Evolutionary conservation across 495 filamentous ascomycete genomes (phyloP).

Genomic region (Hyaloscypha variabilis): DNA sequence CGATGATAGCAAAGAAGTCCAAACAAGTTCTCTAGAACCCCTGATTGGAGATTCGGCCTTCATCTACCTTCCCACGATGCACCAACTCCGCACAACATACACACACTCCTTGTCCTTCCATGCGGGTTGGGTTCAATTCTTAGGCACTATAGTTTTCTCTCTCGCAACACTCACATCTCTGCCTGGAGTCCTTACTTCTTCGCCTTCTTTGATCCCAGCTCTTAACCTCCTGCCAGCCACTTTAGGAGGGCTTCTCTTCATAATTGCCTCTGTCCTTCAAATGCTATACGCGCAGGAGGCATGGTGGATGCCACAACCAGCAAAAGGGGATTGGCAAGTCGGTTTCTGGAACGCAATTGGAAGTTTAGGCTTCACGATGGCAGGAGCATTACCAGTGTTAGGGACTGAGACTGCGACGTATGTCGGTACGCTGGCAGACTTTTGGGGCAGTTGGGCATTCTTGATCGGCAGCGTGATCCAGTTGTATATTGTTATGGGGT

Average conservation of each 20-base stretch:
- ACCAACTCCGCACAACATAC: conserved; percentile 10
- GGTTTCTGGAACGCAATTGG: conserved; percentile 21
- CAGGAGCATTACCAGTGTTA: conserved; percentile 2
- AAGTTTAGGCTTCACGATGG: conserved; percentile 16
- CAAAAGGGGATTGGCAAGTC: conserved; percentile 12
- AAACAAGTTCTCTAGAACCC: not conserved
- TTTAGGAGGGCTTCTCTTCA: conserved; percentile 18
- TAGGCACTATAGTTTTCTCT: conserved; percentile 17
- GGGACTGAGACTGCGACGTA: conserved; percentile 1
- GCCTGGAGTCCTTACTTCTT: conserved; percentile 15
- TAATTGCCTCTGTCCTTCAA: conserved; percentile 9
- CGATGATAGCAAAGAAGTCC: not conserved
- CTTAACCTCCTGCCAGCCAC: conserved; percentile 14
- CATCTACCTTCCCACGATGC: conserved; percentile 11
- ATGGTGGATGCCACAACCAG: conserved; percentile 7
- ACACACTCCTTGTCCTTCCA: conserved; percentile 4
- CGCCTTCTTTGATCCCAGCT: not conserved
- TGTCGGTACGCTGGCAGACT: conserved; percentile 12
- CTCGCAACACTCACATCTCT: conserved; percentile 19
- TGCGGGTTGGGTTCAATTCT: conserved; percentile 4
- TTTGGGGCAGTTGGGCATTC: conserved; percentile 26
- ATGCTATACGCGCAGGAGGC: conserved; percentile 8
- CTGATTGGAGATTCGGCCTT: conserved; percentile 9
- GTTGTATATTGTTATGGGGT: conserved; percentile 21
- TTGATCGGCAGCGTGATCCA: conserved; percentile 22